Percentiles rank a stretch among this genome's conserved stretches.
Evolutionary conservation across 805 yeast genomes (phyloP).

Genomic region (Danielia oregonensis): DNA sequence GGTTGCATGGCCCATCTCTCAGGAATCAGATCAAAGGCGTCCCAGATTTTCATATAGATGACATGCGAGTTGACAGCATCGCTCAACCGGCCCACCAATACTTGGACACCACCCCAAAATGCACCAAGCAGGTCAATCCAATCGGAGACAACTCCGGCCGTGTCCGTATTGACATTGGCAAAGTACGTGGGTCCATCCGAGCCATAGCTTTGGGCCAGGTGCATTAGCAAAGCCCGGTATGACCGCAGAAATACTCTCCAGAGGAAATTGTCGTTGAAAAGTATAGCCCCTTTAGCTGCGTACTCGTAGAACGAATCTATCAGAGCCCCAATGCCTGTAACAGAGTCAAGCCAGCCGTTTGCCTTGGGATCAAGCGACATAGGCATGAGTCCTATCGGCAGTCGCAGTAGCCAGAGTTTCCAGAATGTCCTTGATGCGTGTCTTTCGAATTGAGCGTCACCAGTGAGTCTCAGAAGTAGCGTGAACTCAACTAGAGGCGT

Average conservation of each 20-base stretch:
- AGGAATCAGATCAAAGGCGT: conserved; percentile 74
- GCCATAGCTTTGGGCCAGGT: conserved; percentile 32
- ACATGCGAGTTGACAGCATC: conserved; percentile 63
- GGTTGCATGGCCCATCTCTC: conserved; percentile 66
- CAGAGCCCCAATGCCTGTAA: conserved; percentile 87
- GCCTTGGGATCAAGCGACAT: conserved; percentile 66
- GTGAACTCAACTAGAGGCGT: conserved; percentile 81
- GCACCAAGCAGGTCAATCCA: conserved; percentile 91
- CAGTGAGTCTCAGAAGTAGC: conserved; percentile 68
- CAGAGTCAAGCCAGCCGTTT: conserved; percentile 52
- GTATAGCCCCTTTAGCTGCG: conserved; percentile 69
- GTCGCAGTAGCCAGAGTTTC: conserved; percentile 66
- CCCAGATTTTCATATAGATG: conserved; percentile 73
- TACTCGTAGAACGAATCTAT: conserved; percentile 89
- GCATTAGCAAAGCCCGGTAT: conserved; percentile 50
- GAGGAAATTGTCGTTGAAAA: conserved; percentile 61
- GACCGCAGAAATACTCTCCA: conserved; percentile 53
- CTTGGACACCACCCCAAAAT: conserved; percentile 84
- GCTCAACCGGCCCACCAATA: conserved; percentile 66
- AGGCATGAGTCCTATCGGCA: conserved; percentile 63
- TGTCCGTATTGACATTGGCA: conserved; percentile 53
- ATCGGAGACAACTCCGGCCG: conserved; percentile 46
- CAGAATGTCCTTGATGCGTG: conserved; percentile 60
- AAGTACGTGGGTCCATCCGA: conserved; percentile 32
- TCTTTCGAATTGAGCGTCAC: conserved; percentile 65